A percentile compares a stretch with the other conserved stretches of the same genome.
These are phyloP conservation scores for Saccharomycopsis synnaedendra DNA, from an alignment of 805 yeast genomes.

Conservation along the genomic window DNA sequence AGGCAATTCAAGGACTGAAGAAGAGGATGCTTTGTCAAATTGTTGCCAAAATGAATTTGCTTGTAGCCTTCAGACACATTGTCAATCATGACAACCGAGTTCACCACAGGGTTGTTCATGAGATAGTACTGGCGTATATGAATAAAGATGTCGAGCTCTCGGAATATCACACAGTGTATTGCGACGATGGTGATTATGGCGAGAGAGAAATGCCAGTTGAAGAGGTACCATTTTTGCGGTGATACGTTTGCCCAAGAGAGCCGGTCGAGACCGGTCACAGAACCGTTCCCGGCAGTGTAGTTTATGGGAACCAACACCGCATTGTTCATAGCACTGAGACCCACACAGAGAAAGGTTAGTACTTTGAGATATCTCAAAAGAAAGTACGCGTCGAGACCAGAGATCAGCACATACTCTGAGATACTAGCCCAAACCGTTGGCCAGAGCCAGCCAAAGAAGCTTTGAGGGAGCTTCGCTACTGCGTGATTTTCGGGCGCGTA, in stretches of 20 bases:
- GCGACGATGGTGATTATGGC: conserved; percentile 41
- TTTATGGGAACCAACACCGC: conserved; percentile 60
- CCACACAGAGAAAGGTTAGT: conserved; percentile 37
- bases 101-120: conserved; percentile 21
- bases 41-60: conserved; percentile 14
- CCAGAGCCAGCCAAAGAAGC: conserved; percentile 46
- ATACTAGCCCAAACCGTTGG: conserved; percentile 31
- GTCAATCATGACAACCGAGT: conserved; percentile 29
- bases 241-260: conserved; percentile 66
- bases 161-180: conserved; percentile 43
- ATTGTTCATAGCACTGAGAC: conserved; percentile 41
- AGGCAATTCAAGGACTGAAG: conserved; percentile 23
- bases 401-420: conserved; percentile 29
- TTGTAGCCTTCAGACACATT: conserved; percentile 32
- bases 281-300: conserved; percentile 22
- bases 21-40: conserved; percentile 17
- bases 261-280: conserved; percentile 43
- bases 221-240: conserved; percentile 32
- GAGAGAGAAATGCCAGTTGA: conserved; percentile 54
- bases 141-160: conserved; percentile 44
- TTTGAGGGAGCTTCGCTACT: conserved; percentile 20
- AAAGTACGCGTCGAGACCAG: conserved; percentile 69
- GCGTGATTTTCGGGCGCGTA: conserved; percentile 31
- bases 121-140: conserved; percentile 35
- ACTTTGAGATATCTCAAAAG: conserved; percentile 51